phyloP scores from a whole-genome alignment of 192 early-diverging fungal genomes.

The Paraglomus occultum region DNA sequence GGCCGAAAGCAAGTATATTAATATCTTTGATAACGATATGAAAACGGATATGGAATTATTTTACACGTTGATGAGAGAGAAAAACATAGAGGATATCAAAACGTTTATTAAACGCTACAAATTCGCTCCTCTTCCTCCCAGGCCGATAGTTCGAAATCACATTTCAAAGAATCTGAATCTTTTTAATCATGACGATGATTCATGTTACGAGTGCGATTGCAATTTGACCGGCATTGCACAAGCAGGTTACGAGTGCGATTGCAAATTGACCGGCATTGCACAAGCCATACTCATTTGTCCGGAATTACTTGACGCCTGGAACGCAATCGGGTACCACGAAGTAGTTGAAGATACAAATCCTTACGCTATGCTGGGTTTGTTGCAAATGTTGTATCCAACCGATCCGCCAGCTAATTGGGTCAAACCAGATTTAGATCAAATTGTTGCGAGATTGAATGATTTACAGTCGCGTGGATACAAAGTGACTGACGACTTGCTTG shows the following conservation, averaged over 20 bases:
- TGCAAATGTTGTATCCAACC: conserved; percentile 4
- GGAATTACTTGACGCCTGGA: background rate
- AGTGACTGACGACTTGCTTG: background rate
- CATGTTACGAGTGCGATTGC: background rate
- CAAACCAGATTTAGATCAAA: background rate
- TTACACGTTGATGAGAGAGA: too few species aligned
- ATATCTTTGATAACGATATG: too few species aligned
- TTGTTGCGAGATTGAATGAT: background rate
- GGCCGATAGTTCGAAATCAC: too few species aligned
- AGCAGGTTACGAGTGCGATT: conserved; percentile 12
- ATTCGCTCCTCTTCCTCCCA: too few species aligned
- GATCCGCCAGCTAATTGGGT: background rate
- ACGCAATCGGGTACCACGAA: background rate
- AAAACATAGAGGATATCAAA: too few species aligned
- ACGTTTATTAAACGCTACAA: too few species aligned
- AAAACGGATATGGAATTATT: too few species aligned
- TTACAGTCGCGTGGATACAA: background rate
- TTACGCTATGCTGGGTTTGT: background rate
- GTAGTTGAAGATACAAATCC: conserved; percentile 19
- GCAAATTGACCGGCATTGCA: background rate
- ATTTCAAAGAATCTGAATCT: too few species aligned
- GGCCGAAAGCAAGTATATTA: too few species aligned
- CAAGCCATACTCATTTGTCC: conserved; percentile 21
- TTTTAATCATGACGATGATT: background rate
- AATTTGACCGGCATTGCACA: background rate